Base-by-base conservation (phyloP, 2,329 filamentous ascomycete genomes). In the Coniochaeta sp. region DNA sequence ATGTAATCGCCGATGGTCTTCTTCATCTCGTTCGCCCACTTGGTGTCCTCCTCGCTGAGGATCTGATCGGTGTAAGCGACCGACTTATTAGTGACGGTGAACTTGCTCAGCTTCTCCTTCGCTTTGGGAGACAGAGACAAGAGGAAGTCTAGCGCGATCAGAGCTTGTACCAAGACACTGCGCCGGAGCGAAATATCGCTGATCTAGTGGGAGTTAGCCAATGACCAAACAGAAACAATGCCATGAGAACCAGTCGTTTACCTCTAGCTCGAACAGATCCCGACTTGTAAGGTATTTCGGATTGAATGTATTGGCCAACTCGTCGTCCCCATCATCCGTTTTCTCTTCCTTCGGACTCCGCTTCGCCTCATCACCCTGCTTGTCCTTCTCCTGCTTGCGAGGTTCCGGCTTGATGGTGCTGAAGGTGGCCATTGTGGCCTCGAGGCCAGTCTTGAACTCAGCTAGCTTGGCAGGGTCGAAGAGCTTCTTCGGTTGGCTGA, bases 211-310 rank as follows among this genome's bases (percentile, higher is more conserved):
- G 45, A 47, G 51, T 62, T 53, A 69, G 65, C 56, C n/a, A n/a
- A n/a, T n/a, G n/a, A n/a, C n/a, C n/a, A n/a, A 22, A 42, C 22
- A 13, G 4, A 3, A 42, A 22, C 38, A 42, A 26, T 22, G 38
- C n/a, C n/a, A n/a, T 31, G 49, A 51, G 18, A 13, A 16, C 16
- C 28, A n/a, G n/a, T n/a, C n/a, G 18, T 8, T n/a, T 76, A 90
- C 87, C 79, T 99, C 94, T 45, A 99, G 81, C 61, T 95, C 90
- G 67, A 99, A 99, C 1, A 99, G 76, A 65, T 99, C 95, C 57
- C 87, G 82, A 67, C 91, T 97, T n/a, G 94, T 99, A 16, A 99
- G 79, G 65, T 99, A 99, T 65, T 97, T 99, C 1, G 95, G 92
- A 62, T 99, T 99, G 71, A 96, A 97, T 22, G 82, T 85, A 63